Evolutionary conservation across 306 rosid species (phyloP).

Genomic region (Cucurbita moschata): DNA sequence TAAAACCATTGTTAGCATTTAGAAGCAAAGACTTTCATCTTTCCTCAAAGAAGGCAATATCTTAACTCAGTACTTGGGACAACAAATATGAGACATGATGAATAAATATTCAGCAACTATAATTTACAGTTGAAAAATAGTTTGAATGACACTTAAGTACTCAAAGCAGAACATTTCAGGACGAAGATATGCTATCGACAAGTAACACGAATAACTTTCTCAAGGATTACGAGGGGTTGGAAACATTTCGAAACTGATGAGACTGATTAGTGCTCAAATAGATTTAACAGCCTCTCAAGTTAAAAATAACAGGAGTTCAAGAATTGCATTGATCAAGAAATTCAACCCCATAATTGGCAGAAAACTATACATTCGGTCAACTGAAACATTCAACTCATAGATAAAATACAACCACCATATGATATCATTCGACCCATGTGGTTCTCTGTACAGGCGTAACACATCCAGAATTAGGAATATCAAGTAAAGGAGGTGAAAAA

Average conservation of each 20-base stretch:
- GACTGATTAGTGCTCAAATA: background rate
- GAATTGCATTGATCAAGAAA: background rate
- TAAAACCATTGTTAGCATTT: background rate
- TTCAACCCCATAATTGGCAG: no score
- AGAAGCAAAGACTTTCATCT: background rate
- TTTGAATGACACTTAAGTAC: no score
- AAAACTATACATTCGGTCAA: background rate
- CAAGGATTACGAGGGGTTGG: conserved; percentile 33
- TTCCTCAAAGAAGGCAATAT: background rate
- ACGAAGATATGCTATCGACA: no score
- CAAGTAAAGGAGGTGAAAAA: background rate
- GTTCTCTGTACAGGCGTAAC: background rate
- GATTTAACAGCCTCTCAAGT: background rate
- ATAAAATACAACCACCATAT: background rate
- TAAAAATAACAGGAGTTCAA: background rate
- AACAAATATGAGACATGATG: background rate
- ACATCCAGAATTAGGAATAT: background rate
- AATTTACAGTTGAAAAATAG: no score
- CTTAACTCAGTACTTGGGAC: background rate
- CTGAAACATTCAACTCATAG: background rate
- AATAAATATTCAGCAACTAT: background rate
- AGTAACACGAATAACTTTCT: conserved; percentile 5
- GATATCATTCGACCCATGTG: background rate
- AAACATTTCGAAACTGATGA: background rate
- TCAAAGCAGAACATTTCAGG: no score